Conservation (phyloP, 1,139 yeast species). For the Diutina ranongensis region DNA sequence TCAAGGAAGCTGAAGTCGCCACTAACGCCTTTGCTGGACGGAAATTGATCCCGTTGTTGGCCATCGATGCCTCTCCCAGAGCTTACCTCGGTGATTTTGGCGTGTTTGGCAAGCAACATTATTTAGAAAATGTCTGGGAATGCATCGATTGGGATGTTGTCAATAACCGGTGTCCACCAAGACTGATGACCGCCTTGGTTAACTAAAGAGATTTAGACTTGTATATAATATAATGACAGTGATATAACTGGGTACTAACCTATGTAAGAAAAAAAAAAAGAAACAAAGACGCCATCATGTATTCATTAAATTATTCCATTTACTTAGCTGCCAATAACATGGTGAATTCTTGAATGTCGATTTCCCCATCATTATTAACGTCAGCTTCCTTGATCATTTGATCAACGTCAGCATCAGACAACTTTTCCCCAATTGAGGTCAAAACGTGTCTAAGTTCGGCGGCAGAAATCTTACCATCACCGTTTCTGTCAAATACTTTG, state of each 20-base stretch:
- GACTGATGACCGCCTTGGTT: neutral
- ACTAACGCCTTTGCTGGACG: constrained; percentile 23
- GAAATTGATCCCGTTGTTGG: constrained; percentile 49
- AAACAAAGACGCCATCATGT: too few relatives aligned
- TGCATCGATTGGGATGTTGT: constrained; percentile 64
- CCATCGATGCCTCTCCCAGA: constrained; percentile 62
- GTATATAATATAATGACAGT: neutral
- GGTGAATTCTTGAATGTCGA: constrained; percentile 91
- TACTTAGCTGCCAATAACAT: constrained; percentile 50
- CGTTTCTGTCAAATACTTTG: constrained; percentile 88
- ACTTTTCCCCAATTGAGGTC: constrained; percentile 92
- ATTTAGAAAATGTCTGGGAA: constrained; percentile 61
- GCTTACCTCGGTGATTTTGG: constrained; percentile 65
- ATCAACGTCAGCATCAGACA: constrained; percentile 91
- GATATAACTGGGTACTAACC: too few relatives aligned
- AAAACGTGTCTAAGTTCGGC: constrained; percentile 94
- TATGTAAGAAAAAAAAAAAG: too few relatives aligned
- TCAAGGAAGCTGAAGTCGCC: constrained; percentile 33
- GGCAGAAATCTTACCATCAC: constrained; percentile 92
- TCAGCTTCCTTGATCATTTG: constrained; percentile 96
- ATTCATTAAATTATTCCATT: neutral
- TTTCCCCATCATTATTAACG: constrained; percentile 91
- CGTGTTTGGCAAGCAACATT: constrained; percentile 56
- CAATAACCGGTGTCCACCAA: constrained; percentile 8
- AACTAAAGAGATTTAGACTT: neutral